These are phyloP conservation scores for Rhynchosporium agropyri DNA, from an alignment of 2,329 filamentous ascomycete species.

Conservation along the genomic window DNA sequence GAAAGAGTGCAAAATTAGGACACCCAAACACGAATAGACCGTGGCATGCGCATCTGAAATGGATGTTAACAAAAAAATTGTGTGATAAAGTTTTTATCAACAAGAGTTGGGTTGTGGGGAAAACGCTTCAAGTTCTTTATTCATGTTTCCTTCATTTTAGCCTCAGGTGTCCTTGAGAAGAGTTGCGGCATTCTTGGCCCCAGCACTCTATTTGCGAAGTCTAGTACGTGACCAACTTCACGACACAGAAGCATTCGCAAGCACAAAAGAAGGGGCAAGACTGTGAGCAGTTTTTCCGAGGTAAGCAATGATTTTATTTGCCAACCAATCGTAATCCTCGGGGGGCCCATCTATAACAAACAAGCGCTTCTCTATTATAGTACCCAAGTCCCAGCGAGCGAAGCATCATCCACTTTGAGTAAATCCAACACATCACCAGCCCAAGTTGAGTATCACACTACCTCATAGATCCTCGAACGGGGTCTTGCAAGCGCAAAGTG, in stretches of 20 bases:
- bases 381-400: not conserved
- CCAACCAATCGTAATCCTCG: not conserved
- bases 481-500: not conserved
- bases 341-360: not conserved
- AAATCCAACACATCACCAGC: not conserved
- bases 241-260: no score
- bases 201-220: no score
- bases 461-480: not conserved
- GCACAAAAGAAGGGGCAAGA: not conserved
- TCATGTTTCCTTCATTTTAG: no score
- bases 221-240: no score
- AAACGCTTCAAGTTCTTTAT: no score
- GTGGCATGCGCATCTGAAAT: no score
- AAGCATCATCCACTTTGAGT: not conserved
- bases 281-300: not conserved
- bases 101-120: no score
- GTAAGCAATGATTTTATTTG: not conserved
- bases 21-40: no score
- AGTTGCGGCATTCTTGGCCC: no score
- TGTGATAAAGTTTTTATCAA: no score
- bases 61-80: no score
- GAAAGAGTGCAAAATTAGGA: no score
- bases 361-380: not conserved
- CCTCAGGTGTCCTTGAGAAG: not conserved
- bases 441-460: not conserved